Percentiles rank a stretch among this genome's conserved stretches.
Conservation (phyloP, 257 asterid genomes). For the Vinca minor region DNA sequence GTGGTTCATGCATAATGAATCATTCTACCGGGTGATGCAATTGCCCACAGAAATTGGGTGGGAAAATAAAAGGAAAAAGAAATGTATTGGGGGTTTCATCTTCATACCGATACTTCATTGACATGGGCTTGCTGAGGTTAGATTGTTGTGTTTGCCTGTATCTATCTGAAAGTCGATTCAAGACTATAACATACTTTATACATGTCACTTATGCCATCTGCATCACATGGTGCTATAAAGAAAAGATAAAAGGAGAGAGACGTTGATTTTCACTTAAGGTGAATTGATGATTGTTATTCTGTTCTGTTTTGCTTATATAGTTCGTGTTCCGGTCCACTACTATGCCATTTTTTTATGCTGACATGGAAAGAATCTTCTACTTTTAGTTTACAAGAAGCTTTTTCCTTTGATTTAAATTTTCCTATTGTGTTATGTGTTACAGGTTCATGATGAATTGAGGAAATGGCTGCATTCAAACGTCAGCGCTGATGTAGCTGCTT, state of each 20-base stretch:
- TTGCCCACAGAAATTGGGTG: not conserved
- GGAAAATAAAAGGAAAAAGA: not conserved
- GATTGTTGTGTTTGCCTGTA: not conserved
- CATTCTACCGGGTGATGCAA: not conserved
- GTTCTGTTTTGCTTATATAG: not conserved
- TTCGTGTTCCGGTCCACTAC: too few species aligned
- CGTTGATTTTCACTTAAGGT: not conserved
- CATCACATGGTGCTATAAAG: not conserved
- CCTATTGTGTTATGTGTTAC: constrained; percentile 9
- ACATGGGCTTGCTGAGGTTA: not conserved
- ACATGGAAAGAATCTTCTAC: not conserved
- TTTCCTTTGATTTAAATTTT: not conserved
- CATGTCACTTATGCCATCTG: too few species aligned
- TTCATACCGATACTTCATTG: not conserved
- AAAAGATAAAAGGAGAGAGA: not conserved
- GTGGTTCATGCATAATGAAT: not conserved
- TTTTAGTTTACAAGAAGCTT: not conserved
- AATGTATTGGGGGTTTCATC: not conserved
- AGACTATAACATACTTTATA: not conserved
- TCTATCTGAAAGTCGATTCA: too few species aligned
- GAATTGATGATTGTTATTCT: not conserved
- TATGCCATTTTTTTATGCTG: not conserved
- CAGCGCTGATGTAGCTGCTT: constrained; percentile 63
- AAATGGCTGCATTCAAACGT: constrained; percentile 73
- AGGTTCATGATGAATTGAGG: constrained; percentile 91